Evolutionary conservation across 352 stramenopile genomes (phyloP), one percentile per base, ranked within the genome.

Genomic region (Thraustochytrium striatum): DNA sequence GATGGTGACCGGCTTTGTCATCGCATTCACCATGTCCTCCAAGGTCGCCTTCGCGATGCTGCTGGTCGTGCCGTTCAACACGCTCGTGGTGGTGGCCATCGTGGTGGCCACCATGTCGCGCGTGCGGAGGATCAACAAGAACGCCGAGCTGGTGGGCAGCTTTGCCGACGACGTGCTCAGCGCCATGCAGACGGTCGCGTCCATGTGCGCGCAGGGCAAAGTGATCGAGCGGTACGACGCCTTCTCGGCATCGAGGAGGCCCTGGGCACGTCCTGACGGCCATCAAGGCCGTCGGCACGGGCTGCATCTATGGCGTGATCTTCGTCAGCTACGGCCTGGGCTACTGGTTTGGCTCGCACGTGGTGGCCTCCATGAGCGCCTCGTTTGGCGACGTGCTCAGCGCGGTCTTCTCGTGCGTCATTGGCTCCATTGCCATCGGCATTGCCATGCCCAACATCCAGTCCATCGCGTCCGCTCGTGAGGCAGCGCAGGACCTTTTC

Each of bases 41-140:
- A 28, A 91, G 59, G 55, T 93, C 2, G 82, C 88, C 2, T 61
- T 92, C 9, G 85, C 91, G 13, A 72, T 93, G 62, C 57, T 91
- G 0, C 87, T 83, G 0, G 85, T 91, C 36, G 87, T 87, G 32
- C 88, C 88, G 21, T 85, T 90, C 43, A 87, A 92, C 21, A 86
- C 87, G 0, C 69, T 78, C 32, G 47, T 57, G 0, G 82, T 81
- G 61, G 73, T 86, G 52, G 30, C 81, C 62, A 58, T 81, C 21
- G 61, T 83, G 28, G 79, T 85, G 5, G 32, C 55, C 25, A 43
- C 39, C 1, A 57, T 84, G 1, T 75, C 82, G 68, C 50, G 73
- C 70, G 57, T 73, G 72, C 62, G 82, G 3, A 79, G 84, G 16
- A 83, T 85, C 36, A 85, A 84, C 62, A 83, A 83, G 1, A 72